These are phyloP conservation scores for Piper longum DNA, from an alignment of 164 flowering plant species.

Conservation along the genomic window DNA sequence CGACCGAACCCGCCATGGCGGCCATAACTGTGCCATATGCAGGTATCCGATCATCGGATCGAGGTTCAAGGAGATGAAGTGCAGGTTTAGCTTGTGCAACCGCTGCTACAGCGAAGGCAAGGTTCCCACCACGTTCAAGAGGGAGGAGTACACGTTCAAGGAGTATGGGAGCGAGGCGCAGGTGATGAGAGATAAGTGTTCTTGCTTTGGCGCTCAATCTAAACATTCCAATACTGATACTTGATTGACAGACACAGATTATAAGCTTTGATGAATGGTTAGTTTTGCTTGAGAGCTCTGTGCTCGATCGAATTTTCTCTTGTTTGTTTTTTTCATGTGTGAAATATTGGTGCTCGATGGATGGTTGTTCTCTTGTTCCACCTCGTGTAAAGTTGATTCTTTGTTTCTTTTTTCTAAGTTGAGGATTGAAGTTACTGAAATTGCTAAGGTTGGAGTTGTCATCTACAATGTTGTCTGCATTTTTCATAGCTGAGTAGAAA, in stretches of 20 bases:
- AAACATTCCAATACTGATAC: slow-evolving; percentile 21
- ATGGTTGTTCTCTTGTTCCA: not conserved
- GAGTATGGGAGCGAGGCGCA: slow-evolving; percentile 5
- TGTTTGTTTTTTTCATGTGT: slow-evolving; percentile 1
- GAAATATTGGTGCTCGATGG: not conserved
- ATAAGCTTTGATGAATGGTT: not conserved
- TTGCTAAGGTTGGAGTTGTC: not conserved
- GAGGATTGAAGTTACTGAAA: not conserved
- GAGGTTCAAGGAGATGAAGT: slow-evolving; percentile 10
- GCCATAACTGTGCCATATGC: slow-evolving; percentile 7
- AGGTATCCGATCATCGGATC: slow-evolving; percentile 11
- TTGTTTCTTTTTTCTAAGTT: too few relatives aligned
- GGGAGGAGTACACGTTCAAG: slow-evolving; percentile 10
- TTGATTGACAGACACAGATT: slow-evolving; percentile 9
- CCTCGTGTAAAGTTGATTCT: not conserved
- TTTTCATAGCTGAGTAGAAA: too few relatives aligned
- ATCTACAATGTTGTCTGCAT: not conserved
- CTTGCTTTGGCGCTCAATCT: slow-evolving; percentile 43
- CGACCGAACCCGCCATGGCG: slow-evolving; percentile 9
- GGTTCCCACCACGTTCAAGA: slow-evolving; percentile 8
- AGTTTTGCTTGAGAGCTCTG: slow-evolving; percentile 16
- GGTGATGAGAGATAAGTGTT: not conserved
- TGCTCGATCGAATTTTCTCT: slow-evolving; percentile 13
- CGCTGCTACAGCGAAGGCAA: slow-evolving; percentile 10
- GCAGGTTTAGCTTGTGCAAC: slow-evolving; percentile 7